These are phyloP conservation scores for Carex scoparia DNA, from an alignment of 176 grass and related monocot species.

Conservation along the genomic window DNA sequence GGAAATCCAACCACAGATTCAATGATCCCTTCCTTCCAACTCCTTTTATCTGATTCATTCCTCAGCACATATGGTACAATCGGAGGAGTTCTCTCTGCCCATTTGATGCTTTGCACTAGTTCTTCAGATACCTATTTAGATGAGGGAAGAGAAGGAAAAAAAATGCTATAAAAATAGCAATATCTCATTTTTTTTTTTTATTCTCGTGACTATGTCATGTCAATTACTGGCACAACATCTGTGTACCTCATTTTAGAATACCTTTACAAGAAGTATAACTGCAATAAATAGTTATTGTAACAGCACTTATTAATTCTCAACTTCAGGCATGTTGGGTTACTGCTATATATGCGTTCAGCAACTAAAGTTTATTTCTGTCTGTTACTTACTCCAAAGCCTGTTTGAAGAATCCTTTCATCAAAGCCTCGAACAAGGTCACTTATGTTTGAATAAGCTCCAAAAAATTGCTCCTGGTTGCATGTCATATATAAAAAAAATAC, in stretches of 20 bases:
- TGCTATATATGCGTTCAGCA: neutral
- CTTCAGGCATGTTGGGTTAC: neutral
- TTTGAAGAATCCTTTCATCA: constrained; percentile 45
- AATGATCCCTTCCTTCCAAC: constrained; percentile 46
- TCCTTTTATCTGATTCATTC: constrained; percentile 21
- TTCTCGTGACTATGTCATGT: neutral
- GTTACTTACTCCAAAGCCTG: constrained; percentile 57
- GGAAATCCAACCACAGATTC: constrained; percentile 43
- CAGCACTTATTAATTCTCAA: neutral
- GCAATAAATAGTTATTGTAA: neutral
- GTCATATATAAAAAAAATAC: neutral
- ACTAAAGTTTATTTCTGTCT: neutral
- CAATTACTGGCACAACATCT: neutral
- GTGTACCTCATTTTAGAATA: neutral
- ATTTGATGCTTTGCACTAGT: constrained; percentile 32
- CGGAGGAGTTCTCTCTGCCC: constrained; percentile 27
- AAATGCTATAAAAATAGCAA: neutral
- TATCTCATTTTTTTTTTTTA: neutral
- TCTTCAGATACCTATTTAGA: constrained; percentile 35
- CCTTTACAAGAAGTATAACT: neutral
- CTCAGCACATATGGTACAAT: constrained; percentile 42
- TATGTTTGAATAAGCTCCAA: constrained; percentile 54
- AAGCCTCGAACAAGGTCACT: constrained; percentile 70
- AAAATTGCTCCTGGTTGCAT: constrained; percentile 43
- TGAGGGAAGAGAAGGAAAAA: neutral